These are phyloP conservation scores for Brassica juncea DNA, from an alignment of 345 rosid genomes.

Conservation along the genomic window DNA sequence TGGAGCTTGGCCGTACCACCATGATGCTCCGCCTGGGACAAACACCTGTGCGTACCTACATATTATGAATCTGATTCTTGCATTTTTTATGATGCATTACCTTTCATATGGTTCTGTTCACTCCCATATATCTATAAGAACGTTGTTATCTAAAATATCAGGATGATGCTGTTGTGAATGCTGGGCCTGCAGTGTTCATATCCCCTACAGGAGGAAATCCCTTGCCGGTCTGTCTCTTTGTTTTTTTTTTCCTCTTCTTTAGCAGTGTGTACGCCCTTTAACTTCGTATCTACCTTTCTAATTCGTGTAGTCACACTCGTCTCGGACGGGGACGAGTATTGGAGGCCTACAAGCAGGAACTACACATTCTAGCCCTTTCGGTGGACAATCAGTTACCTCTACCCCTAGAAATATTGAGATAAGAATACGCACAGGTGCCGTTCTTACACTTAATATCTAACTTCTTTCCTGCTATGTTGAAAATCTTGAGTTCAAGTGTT, in stretches of 20 bases:
- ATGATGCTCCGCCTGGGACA: conserved; percentile 61
- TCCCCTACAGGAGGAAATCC: conserved; percentile 56
- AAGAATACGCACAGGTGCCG: conserved; percentile 60
- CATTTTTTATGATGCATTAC: not conserved
- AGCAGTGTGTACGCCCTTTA: conserved; percentile 2
- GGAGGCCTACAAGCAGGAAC: conserved; percentile 50
- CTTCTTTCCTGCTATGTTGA: not conserved
- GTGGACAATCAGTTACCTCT: conserved; percentile 44
- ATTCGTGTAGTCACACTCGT: conserved; percentile 48
- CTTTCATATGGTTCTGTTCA: not conserved
- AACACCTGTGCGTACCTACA: conserved; percentile 50
- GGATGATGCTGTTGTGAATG: conserved; percentile 64
- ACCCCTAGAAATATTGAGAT: conserved; percentile 62
- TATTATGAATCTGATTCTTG: not conserved
- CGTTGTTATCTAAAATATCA: conserved; percentile 23
- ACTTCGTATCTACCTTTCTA: conserved; percentile 18
- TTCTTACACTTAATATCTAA: not conserved
- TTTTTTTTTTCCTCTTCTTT: not conserved
- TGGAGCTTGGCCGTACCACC: conserved; percentile 64
- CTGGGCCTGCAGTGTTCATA: conserved; percentile 61
- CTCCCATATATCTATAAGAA: not conserved
- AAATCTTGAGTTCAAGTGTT: not conserved
- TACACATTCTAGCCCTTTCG: conserved; percentile 41
- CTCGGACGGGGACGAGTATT: conserved; percentile 45
- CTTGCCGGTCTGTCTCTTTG: conserved; percentile 44